Evolutionary conservation across 495 filamentous ascomycete genomes (phyloP).

Genomic region (Neurospora sp.): DNA sequence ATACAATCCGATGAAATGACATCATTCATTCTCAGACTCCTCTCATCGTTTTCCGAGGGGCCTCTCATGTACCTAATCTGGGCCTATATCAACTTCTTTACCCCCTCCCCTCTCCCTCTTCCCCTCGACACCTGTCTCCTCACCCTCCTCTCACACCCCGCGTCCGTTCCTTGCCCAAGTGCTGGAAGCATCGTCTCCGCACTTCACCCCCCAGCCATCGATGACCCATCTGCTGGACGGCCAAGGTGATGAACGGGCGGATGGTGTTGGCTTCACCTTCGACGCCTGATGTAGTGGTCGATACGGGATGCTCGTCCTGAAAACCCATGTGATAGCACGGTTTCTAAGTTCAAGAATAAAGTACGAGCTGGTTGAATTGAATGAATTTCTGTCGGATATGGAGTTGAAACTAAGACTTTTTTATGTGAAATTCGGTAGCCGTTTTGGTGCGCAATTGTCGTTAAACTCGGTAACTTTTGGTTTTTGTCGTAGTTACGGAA

Average conservation of each 20-base stretch:
- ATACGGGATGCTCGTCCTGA: no score
- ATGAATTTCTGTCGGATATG: no score
- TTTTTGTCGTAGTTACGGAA: not conserved
- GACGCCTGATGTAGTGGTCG: no score
- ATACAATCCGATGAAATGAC: not conserved
- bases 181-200: not conserved
- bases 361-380: no score
- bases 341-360: no score
- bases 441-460: not conserved
- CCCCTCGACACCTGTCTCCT: not conserved
- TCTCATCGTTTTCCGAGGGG: not conserved
- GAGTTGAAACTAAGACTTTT: no score
- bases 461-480: not conserved
- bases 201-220: no score
- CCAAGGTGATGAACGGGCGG: no score
- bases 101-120: not conserved
- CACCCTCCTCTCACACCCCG: not conserved
- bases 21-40: not conserved
- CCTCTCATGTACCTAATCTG: not conserved
- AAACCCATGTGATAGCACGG: no score
- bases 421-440: not conserved
- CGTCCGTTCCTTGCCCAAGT: not conserved
- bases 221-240: no score
- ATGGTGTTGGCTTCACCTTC: no score
- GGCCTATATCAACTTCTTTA: not conserved